Conservation (phyloP, 225 moss, liverwort and hornwort species). For the Rhytidiadelphus loreus region DNA sequence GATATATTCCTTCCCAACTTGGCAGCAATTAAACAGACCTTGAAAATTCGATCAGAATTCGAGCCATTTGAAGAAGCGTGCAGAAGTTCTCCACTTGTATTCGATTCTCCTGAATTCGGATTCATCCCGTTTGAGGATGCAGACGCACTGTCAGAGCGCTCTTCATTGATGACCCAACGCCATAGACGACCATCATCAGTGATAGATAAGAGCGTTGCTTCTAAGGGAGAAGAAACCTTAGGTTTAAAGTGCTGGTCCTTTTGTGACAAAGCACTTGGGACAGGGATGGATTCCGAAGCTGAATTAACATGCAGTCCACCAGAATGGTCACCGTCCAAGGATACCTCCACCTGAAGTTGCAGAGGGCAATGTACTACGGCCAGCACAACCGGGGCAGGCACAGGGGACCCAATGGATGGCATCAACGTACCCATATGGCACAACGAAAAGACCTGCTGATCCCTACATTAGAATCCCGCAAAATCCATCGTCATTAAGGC, state of each 20-base stretch:
- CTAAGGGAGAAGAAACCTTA: slow-evolving; percentile 2
- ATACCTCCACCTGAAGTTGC: slow-evolving; percentile 70
- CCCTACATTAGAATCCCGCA: slow-evolving; percentile 44
- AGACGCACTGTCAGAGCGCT: slow-evolving; percentile 5
- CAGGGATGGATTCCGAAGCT: slow-evolving; percentile 37
- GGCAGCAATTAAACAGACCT: slow-evolving; percentile 30
- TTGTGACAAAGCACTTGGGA: slow-evolving; percentile 14
- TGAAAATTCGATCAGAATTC: slow-evolving; percentile 42
- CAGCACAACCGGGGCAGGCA: slow-evolving; percentile 73
- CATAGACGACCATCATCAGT: slow-evolving; percentile 91
- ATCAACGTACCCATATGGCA: slow-evolving; percentile 72
- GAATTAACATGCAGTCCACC: slow-evolving; percentile 50
- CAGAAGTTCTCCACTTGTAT: slow-evolving; percentile 16
- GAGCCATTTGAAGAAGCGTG: slow-evolving; percentile 23
- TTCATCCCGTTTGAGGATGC: slow-evolving; percentile 16
- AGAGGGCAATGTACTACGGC: slow-evolving; percentile 87
- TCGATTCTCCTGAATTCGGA: slow-evolving; percentile 12
- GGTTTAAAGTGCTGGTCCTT: slow-evolving; percentile 16
- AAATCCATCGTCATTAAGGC: background rate
- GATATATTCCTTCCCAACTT: background rate
- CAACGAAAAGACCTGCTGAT: slow-evolving; percentile 69
- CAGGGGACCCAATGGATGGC: slow-evolving; percentile 76
- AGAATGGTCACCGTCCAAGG: slow-evolving; percentile 15
- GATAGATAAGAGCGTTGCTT: slow-evolving; percentile 71
- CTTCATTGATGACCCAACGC: slow-evolving; percentile 81